Evolutionary conservation across 78 protist species (phyloP), one percentile per base, ranked within the genome.

Genomic region (Polysphondylium violaceum): DNA sequence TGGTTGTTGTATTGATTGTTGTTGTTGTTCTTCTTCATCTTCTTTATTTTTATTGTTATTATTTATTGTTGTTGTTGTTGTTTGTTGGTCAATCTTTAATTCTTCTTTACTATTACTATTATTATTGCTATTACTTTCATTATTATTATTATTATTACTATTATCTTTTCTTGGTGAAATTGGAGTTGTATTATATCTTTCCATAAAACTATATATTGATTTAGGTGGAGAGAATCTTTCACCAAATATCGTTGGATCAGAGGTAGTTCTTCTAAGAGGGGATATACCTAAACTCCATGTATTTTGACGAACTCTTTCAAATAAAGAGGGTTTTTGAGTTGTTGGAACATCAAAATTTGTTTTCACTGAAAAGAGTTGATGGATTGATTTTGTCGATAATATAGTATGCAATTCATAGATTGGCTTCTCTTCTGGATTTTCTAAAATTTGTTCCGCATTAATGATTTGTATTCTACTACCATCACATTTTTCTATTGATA

Each of bases 271-370:
- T n/a, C 90, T 38, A 9, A 81, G 51, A 31, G 90, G 90, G n/a
- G 90, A 81, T 12, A 81, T 69, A 17, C 90, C 90, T 17, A 81
- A 55, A 69, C 78, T 81, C 90, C 90, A 81, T n/a, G 90, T 81
- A 74, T 81, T 81, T 23, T 81, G 90, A 43, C 51, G 19, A 8
- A 81, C 90, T 5, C 90, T 56, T 43, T 81, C 90, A 40, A 81
- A 81, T 14, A 63, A 21, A 21, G 90, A 65, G 16, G 76, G 90
- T 58, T 58, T 40, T 23, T 11, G 3, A 33, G 3, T 16, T 7
- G 17, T 31, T 0, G 68, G 25, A 1, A 21, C 43, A 41, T 81
- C 90, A 27, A 81, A 81, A 43, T 81, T 81, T 73, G 90, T 69
- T 58, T 81, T 81, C 58, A 81, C 90, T 41, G 90, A 68, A 19